phyloP scores from a whole-genome alignment of 371 early-diverging fungal species.

The Rhizopus sp. region DNA sequence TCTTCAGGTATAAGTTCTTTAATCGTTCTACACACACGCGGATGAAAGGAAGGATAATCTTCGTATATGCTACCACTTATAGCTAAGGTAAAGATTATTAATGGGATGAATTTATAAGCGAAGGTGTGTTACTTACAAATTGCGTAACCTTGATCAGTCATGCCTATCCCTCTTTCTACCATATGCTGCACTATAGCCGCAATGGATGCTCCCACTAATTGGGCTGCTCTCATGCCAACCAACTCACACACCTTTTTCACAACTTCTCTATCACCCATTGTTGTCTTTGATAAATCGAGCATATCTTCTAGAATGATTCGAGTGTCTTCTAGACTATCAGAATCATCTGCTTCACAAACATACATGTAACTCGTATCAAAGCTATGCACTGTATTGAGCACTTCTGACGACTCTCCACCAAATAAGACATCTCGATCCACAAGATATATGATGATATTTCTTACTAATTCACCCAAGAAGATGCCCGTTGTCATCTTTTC shows the following conservation, averaged over 20 bases:
- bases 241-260: constrained; percentile 69
- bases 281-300: constrained; percentile 48
- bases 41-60: constrained; percentile 84
- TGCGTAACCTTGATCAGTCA: constrained; percentile 61
- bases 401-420: constrained; percentile 62
- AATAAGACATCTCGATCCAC: constrained; percentile 79
- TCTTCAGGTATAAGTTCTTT: constrained; percentile 76
- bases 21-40: constrained; percentile 73
- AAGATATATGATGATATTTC: constrained; percentile 78
- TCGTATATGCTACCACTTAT: constrained; percentile 86
- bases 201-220: constrained; percentile 65
- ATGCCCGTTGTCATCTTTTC: constrained; percentile 98
- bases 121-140: constrained; percentile 61
- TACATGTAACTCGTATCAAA: constrained; percentile 82
- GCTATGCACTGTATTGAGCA: constrained; percentile 62
- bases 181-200: constrained; percentile 66
- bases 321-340: constrained; percentile 58
- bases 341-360: constrained; percentile 51
- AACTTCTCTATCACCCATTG: constrained; percentile 65
- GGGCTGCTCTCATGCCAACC: constrained; percentile 70
- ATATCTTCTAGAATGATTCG: constrained; percentile 65
- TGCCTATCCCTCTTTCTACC: constrained; percentile 38
- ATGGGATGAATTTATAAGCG: neutral
- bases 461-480: constrained; percentile 88
- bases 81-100: constrained; percentile 23